Evolutionary conservation across 345 rosid genomes (phyloP), one percentile per base, ranked within the genome.

Genomic region (Trapa incisa): DNA sequence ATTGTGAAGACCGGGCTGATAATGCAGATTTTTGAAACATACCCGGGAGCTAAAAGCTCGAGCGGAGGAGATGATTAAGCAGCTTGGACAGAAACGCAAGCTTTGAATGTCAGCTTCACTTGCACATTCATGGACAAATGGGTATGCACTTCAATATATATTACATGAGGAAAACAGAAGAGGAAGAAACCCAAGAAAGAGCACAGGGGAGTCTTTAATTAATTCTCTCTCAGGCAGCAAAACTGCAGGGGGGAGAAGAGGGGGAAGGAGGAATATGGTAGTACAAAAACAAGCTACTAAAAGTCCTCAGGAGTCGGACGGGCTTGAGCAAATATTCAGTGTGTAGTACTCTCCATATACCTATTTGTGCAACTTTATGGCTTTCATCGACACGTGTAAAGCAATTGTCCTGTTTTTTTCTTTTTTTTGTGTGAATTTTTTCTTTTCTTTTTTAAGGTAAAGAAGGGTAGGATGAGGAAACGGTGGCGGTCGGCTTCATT

Each of bases 1-100:
- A 15, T 39, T 29, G 66, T 22, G 4, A 5, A 16, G 32, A 0
- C 33, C 32, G 22, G 29, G 5, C 16, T 2, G 50, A 43, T 47
- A 22, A 65, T 22, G 9, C 16, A 16, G 22, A 65, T 1, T 61
- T 69, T 17, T 29, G 39, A 37, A 39, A 72, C 66, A 76, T 82
- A 85, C 85, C 80, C 74, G 72, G 74, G 74, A 70, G 75, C 65
- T 67, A 37, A 73, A 72, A 61, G 68, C 54, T 50, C 35, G n/a
- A 50, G 61, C 69, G 0, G 35, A n/a, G 72, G 17, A 65, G 48
- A 66, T 68, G 56, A 66, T 61, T 37, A 68, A 42, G 43, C 39
- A 72, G 65, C 57, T 47, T 35, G 43, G 72, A 52, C 17, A 48
- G 67, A 68, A 75, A 64, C 72, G 72, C 69, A 58, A 63, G 37